Evolutionary conservation across 495 filamentous ascomycete genomes (phyloP).

Genomic region (Chaetomium cochliodes): DNA sequence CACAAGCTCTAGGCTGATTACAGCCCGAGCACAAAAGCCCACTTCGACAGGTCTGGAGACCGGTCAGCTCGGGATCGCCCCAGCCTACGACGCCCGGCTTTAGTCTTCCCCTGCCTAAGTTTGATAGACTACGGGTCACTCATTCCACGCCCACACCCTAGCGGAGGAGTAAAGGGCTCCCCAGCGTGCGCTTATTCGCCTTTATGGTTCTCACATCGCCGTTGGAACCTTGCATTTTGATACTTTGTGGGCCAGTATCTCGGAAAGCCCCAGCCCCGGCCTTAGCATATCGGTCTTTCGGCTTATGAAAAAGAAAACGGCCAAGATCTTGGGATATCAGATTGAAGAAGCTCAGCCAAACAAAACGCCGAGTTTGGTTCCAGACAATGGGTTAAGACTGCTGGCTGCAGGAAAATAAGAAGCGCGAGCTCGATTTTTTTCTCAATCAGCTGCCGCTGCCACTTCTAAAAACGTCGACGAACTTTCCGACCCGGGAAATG

Average conservation of each 20-base stretch:
- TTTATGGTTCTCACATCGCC: not conserved
- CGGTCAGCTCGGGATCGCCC: not conserved
- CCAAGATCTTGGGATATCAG: too few species aligned
- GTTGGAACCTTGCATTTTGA: not conserved
- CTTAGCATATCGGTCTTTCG: too few species aligned
- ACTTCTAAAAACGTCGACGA: conserved; percentile 1
- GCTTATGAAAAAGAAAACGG: too few species aligned
- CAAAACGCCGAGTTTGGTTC: too few species aligned
- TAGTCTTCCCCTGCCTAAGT: not conserved
- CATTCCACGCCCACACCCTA: not conserved
- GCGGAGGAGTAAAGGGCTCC: not conserved
- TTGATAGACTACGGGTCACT: not conserved
- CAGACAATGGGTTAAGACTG: too few species aligned
- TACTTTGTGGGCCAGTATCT: not conserved
- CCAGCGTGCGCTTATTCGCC: not conserved
- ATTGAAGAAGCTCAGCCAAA: too few species aligned
- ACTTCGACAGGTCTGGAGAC: not conserved
- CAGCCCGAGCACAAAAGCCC: not conserved
- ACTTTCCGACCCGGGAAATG: not conserved
- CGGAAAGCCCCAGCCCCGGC: too few species aligned
- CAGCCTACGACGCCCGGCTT: not conserved
- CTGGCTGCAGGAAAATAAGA: too few species aligned
- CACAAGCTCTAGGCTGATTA: not conserved
- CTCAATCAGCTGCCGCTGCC: too few species aligned
- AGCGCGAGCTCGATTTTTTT: too few species aligned